Conservation (phyloP, 2,329 filamentous ascomycete species). For the Stemphylium vesicarium region DNA sequence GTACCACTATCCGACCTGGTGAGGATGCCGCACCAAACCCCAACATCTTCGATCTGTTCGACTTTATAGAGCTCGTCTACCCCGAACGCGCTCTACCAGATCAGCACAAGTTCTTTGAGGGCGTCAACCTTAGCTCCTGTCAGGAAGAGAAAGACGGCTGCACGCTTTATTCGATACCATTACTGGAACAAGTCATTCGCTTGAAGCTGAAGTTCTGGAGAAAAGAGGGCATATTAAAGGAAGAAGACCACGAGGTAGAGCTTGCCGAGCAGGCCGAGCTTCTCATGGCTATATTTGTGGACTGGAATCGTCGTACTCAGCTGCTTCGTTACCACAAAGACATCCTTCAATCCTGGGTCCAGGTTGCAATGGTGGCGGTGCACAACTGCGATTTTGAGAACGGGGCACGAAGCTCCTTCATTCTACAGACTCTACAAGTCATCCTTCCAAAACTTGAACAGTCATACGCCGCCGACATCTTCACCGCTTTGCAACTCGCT, state of each 20-base stretch:
- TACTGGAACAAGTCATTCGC: conserved; percentile 75
- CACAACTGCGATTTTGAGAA: conserved; percentile 81
- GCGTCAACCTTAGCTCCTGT: conserved; percentile 72
- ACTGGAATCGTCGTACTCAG: conserved; percentile 68
- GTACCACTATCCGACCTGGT: conserved; percentile 71
- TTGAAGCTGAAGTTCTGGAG: conserved; percentile 70
- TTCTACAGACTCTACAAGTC: conserved; percentile 84
- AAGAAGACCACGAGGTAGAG: conserved; percentile 43
- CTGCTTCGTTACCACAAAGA: conserved; percentile 64
- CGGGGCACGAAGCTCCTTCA: conserved; percentile 74
- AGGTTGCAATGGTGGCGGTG: conserved; percentile 81
- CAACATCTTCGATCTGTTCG: conserved; percentile 89
- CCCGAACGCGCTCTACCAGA: conserved; percentile 57
- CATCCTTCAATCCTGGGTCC: conserved; percentile 82
- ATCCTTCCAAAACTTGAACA: conserved; percentile 86
- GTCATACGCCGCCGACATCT: conserved; percentile 71
- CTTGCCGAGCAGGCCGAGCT: conserved; percentile 58
- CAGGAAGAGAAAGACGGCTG: conserved; percentile 63
- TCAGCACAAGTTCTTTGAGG: conserved; percentile 65
- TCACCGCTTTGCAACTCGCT: conserved; percentile 77
- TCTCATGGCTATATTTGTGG: conserved; percentile 66
- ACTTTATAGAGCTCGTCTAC: conserved; percentile 77
- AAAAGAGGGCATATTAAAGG: conserved; percentile 47
- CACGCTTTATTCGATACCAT: conserved; percentile 70
- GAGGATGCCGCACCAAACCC: conserved; percentile 71